Percentiles rank a stretch among this genome's conserved stretches.
Conservation (phyloP, 345 rosid species). For the Ceriops zippeliana region DNA sequence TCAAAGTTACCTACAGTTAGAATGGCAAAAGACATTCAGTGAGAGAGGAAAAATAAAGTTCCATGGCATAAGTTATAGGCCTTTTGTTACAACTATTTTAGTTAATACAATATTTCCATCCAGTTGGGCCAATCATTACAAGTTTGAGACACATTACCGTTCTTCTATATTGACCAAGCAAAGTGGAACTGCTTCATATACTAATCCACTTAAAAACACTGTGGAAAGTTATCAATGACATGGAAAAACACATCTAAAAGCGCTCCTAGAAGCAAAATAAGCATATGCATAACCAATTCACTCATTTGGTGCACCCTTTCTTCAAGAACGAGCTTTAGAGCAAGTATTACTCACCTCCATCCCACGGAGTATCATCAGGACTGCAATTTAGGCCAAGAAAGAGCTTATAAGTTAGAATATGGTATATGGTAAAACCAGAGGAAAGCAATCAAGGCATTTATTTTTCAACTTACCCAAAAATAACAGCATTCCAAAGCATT, state of each 20-base stretch:
- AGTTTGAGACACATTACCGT: too few relatives aligned
- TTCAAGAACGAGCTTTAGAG: background rate
- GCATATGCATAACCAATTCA: background rate
- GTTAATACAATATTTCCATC: too few relatives aligned
- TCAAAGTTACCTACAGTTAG: too few relatives aligned
- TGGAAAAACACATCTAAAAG: background rate
- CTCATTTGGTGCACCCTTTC: background rate
- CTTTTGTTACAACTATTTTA: too few relatives aligned
- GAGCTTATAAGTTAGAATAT: constrained; percentile 15
- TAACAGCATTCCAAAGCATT: constrained; percentile 37
- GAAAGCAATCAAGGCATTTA: background rate
- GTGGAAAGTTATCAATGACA: background rate
- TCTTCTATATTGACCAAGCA: too few relatives aligned
- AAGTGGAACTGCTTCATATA: too few relatives aligned
- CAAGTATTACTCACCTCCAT: constrained; percentile 56
- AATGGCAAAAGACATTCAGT: too few relatives aligned
- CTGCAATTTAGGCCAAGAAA: constrained; percentile 42
- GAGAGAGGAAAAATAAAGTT: too few relatives aligned
- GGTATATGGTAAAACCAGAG: constrained; percentile 1
- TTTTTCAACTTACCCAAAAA: constrained; percentile 23
- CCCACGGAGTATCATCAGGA: constrained; percentile 80
- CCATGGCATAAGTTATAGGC: too few relatives aligned
- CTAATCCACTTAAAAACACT: background rate
- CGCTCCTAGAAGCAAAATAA: background rate
- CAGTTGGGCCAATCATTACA: too few relatives aligned